phyloP scores from a whole-genome alignment of 495 filamentous ascomycete genomes.

The Hypoxylon lienhwacheense region DNA sequence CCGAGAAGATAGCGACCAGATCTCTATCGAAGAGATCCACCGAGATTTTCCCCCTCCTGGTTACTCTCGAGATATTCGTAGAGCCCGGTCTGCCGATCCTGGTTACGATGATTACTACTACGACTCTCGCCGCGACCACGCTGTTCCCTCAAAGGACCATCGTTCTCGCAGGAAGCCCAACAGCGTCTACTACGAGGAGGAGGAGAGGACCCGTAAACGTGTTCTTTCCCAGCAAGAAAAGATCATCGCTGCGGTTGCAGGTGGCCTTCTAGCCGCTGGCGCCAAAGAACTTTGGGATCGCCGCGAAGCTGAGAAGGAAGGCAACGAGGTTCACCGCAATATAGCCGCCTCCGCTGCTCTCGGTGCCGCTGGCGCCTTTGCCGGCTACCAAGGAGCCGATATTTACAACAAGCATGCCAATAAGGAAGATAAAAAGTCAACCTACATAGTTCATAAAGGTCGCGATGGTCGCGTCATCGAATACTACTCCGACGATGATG shows the following conservation, averaged over 20 bases:
- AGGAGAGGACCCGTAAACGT: slow-evolving; percentile 48
- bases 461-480: slow-evolving; percentile 49
- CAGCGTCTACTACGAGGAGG: slow-evolving; percentile 48
- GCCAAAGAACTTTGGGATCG: slow-evolving; percentile 61
- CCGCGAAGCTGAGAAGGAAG: slow-evolving; percentile 51
- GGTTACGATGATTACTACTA: slow-evolving; percentile 50
- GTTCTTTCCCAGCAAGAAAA: slow-evolving; percentile 59
- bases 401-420: slow-evolving; percentile 54
- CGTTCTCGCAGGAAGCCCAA: slow-evolving; percentile 42
- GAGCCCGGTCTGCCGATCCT: slow-evolving; percentile 54
- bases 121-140: slow-evolving; percentile 45
- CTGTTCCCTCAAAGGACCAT: slow-evolving; percentile 47
- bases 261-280: slow-evolving; percentile 55
- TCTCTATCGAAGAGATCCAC: slow-evolving; percentile 67
- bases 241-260: slow-evolving; percentile 59
- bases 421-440: slow-evolving; percentile 52
- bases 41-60: slow-evolving; percentile 68
- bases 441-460: slow-evolving; percentile 44
- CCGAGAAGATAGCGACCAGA: slow-evolving; percentile 58
- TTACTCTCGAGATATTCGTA: slow-evolving; percentile 54
- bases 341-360: slow-evolving; percentile 54
- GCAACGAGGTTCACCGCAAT: slow-evolving; percentile 52
- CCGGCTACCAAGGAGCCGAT: slow-evolving; percentile 57
- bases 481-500: slow-evolving; percentile 59
- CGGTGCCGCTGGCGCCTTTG: slow-evolving; percentile 57